Evolutionary conservation across 1,284 basidiomycete genomes (phyloP), one percentile per base, ranked within the genome.

Genomic region (Fistulinella cinereoalba): DNA sequence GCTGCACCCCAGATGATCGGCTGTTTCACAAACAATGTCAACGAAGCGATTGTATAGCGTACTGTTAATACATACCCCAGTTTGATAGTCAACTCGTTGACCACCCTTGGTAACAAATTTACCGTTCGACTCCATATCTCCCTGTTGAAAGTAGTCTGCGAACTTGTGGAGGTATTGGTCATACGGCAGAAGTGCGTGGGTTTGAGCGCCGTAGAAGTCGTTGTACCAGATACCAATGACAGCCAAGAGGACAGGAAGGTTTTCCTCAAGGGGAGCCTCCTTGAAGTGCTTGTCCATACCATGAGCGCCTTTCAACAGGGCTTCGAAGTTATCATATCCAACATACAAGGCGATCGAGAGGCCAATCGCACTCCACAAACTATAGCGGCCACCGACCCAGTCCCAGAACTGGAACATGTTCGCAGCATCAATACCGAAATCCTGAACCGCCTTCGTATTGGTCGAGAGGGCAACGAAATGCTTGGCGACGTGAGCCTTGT

Each of bases 321-420:
- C 75, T 69, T 91, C 85, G 68, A 98, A 99, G 79, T 96, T 90
- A 37, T 97, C 90, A 67, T 84, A 97, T 6, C 96, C 97, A 58
- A 98, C 90, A 48, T 86, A 85, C 48, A 99, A 77, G 44, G 91
- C 89, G 68, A 99, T 98, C 41, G 90, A 91, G 43, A 99, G 79
- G 53, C 96, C 97, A 59, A 99, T 98, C 25, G 97, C 95, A 53
- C 91, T 93, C 96, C 97, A 99, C 59, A 99, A 80, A 58, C 90
- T 94, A 81, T 99, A 99, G 55, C 96, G 85, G 34, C 97, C 96
- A 55, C 96, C 96, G 55, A 99, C 96, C 97, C 97, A 99, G 72
- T 99, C 97, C 96, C 96, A 99, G 83, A 99, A 99, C 68, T 90
- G 85, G 84, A 99, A 99, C 95, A 99, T 99, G 76, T 98, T 98